Evolutionary conservation across 2,329 filamentous ascomycete genomes (phyloP).

Genomic region (Parafenestella ontariensis): DNA sequence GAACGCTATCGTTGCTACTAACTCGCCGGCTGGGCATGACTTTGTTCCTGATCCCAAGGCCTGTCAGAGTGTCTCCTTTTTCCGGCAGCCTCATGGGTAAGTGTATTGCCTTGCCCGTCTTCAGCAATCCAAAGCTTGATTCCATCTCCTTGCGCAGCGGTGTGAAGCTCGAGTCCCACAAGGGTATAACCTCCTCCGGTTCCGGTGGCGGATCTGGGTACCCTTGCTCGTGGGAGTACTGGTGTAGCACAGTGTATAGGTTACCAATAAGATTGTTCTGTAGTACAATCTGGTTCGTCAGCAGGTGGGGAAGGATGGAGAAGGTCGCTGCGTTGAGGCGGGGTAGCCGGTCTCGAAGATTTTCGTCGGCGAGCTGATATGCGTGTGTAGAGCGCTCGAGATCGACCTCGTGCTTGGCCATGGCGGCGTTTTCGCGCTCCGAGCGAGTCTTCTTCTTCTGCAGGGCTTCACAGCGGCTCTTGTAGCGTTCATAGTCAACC

Average conservation of each 20-base stretch:
- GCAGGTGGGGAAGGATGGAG: constrained; percentile 74
- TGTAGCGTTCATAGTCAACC: constrained; percentile 80
- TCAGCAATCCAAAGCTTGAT: constrained; percentile 65
- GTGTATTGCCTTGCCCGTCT: constrained; percentile 70
- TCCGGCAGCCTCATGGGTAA: constrained; percentile 61
- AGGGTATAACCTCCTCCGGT: constrained; percentile 72
- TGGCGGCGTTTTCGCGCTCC: constrained; percentile 73
- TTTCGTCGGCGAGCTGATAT: constrained; percentile 77
- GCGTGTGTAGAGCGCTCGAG: constrained; percentile 71
- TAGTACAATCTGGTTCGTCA: constrained; percentile 74
- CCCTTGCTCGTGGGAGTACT: constrained; percentile 71
- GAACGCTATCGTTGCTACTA: constrained; percentile 47
- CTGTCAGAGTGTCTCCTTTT: constrained; percentile 54
- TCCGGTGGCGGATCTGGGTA: constrained; percentile 76
- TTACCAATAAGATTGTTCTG: constrained; percentile 80
- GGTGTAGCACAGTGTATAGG: constrained; percentile 78
- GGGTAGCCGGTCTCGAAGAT: constrained; percentile 74
- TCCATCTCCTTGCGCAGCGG: constrained; percentile 72
- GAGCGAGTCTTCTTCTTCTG: constrained; percentile 73
- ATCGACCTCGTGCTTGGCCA: constrained; percentile 76
- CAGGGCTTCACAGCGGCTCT: constrained; percentile 72
- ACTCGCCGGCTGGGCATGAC: constrained; percentile 40
- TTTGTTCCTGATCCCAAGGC: constrained; percentile 56
- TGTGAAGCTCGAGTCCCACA: constrained; percentile 70
- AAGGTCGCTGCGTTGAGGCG: constrained; percentile 74